phyloP scores from a whole-genome alignment of 1,284 basidiomycete genomes.

The Xerocomus cyaneibrunnescens region DNA sequence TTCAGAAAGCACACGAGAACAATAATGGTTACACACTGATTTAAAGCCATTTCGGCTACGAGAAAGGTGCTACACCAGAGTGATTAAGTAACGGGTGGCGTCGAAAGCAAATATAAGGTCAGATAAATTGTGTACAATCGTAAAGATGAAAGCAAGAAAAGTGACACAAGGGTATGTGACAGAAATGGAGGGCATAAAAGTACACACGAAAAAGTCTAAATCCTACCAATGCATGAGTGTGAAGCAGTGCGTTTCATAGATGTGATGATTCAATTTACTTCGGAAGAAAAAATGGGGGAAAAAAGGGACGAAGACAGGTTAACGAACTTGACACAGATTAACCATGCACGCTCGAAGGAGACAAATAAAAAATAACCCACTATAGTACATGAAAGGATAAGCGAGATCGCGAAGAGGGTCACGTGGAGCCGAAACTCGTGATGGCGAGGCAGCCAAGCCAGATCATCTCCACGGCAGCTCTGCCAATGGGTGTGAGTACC shows the following conservation, averaged over 20 bases:
- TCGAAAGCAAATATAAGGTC: constrained; percentile 4
- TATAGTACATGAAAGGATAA: constrained; percentile 14
- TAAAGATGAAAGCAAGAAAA: constrained; percentile 12
- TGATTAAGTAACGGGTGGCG: constrained; percentile 15
- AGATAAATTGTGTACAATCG: constrained; percentile 21
- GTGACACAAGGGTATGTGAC: constrained; percentile 15
- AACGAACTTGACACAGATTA: constrained; percentile 3
- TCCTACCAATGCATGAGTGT: constrained; percentile 26
- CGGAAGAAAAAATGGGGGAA: not conserved
- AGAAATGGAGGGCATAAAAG: constrained; percentile 14
- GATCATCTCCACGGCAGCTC: constrained; percentile 76
- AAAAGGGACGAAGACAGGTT: constrained; percentile 2
- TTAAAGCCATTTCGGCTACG: constrained; percentile 11
- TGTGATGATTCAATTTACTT: constrained; percentile 5
- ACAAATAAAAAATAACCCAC: constrained; percentile 3
- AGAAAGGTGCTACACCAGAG: constrained; percentile 22
- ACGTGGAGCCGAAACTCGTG: constrained; percentile 55
- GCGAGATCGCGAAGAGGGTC: constrained; percentile 1
- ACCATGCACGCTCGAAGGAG: constrained; percentile 3
- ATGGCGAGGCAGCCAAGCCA: constrained; percentile 78
- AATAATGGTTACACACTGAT: constrained; percentile 11
- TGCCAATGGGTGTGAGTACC: constrained; percentile 65
- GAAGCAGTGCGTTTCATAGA: constrained; percentile 12
- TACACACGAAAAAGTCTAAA: constrained; percentile 22
- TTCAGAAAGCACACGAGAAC: constrained; percentile 8